Conservation (phyloP, 768 basidiomycete genomes). For the Daedaleopsis sinensis region DNA sequence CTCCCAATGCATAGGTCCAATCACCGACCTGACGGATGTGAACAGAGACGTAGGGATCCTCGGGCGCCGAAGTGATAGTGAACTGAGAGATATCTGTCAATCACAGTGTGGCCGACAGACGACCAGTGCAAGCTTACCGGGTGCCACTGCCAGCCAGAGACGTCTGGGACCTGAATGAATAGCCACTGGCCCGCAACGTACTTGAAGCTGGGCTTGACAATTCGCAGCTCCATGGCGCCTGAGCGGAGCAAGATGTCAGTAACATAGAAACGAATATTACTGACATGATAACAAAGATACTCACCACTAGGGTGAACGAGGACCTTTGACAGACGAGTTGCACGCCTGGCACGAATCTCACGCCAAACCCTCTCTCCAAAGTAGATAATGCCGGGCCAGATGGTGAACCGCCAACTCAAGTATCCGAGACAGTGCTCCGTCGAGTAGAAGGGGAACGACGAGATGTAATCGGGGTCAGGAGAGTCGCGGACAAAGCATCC, state of each 20-base stretch:
- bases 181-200: constrained; percentile 93
- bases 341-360: constrained; percentile 76
- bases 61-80: constrained; percentile 93
- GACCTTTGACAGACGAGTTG: constrained; percentile 83
- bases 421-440: constrained; percentile 91
- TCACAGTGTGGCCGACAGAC: neutral
- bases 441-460: constrained; percentile 84
- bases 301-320: constrained; percentile 86
- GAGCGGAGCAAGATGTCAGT: constrained; percentile 9
- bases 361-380: constrained; percentile 86
- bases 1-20: constrained; percentile 82
- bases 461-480: constrained; percentile 67
- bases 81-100: constrained; percentile 53
- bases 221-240: constrained; percentile 93
- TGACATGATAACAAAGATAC: constrained; percentile 25
- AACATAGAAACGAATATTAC: constrained; percentile 8
- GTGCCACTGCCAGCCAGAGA: constrained; percentile 89
- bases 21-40: constrained; percentile 96
- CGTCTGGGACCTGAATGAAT: constrained; percentile 85
- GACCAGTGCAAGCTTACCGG: constrained; percentile 62
- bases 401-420: constrained; percentile 86
- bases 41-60: constrained; percentile 89
- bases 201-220: constrained; percentile 89
- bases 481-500: constrained; percentile 95
- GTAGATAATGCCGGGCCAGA: constrained; percentile 92